These are phyloP conservation scores for Solanum ossicruentum DNA, from an alignment of 257 asterid genomes.

Conservation along the genomic window DNA sequence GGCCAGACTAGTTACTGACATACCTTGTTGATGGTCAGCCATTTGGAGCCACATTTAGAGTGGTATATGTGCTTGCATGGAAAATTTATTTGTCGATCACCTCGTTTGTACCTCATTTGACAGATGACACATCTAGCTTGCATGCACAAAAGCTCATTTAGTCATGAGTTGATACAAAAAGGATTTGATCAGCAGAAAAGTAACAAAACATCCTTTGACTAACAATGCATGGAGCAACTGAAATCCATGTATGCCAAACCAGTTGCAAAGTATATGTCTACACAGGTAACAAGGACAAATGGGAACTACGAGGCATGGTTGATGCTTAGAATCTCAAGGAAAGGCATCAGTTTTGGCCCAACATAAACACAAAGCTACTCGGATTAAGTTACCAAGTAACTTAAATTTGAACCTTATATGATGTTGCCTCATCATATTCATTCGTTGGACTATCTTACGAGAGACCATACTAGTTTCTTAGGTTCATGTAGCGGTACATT, in stretches of 20 bases:
- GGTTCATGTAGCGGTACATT: not conserved
- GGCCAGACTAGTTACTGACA: not conserved
- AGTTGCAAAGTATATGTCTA: not conserved
- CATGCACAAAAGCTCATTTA: not conserved
- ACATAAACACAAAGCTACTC: not conserved
- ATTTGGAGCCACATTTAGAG: conserved; percentile 70
- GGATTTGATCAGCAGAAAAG: not conserved
- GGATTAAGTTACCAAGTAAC: not conserved
- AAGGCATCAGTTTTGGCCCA: not conserved
- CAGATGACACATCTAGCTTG: conserved; percentile 75
- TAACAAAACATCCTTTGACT: not conserved
- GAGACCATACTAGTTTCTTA: not conserved
- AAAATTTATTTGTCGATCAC: conserved; percentile 63
- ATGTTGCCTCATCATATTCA: not conserved
- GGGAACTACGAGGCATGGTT: not conserved
- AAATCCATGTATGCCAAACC: not conserved
- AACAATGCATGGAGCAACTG: not conserved
- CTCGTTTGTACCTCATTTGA: conserved; percentile 83
- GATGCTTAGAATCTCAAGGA: not conserved
- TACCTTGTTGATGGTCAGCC: conserved; percentile 95
- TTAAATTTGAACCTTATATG: not conserved
- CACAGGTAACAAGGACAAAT: not conserved
- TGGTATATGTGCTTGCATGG: conserved; percentile 90
- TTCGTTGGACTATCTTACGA: not conserved
- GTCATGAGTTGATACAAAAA: not conserved